Conservation (phyloP, 2,329 filamentous ascomycete genomes). For the Penicillium sp. region DNA sequence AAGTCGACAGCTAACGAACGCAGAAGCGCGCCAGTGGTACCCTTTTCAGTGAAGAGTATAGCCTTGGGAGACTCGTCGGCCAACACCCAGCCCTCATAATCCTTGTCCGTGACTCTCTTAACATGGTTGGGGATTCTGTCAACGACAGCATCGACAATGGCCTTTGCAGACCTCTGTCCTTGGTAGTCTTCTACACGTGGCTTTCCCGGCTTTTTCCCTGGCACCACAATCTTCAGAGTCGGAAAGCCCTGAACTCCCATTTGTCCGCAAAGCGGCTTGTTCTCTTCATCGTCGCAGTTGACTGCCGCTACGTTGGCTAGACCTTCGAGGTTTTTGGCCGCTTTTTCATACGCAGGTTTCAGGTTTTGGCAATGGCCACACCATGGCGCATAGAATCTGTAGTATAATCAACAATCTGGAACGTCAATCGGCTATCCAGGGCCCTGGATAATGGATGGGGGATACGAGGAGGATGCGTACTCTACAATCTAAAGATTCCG, state of each 20-base stretch:
- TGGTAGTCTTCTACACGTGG: constrained; percentile 89
- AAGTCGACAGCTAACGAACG: constrained; percentile 89
- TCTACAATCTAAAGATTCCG: constrained; percentile 46
- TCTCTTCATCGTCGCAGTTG: constrained; percentile 89
- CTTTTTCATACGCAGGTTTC: constrained; percentile 93
- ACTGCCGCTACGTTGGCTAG: constrained; percentile 91
- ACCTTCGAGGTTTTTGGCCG: constrained; percentile 81
- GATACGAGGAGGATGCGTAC: constrained; percentile 34
- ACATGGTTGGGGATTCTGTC: constrained; percentile 92
- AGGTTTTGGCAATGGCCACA: constrained; percentile 96
- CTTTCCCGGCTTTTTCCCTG: constrained; percentile 73
- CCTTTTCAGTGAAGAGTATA: constrained; percentile 90
- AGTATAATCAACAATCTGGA: constrained; percentile 16
- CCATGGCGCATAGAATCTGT: constrained; percentile 96
- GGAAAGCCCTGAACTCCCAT: constrained; percentile 94
- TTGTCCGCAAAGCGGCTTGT: constrained; percentile 79
- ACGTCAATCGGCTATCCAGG: constrained; percentile 7
- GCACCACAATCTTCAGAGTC: constrained; percentile 87
- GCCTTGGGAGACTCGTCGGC: constrained; percentile 71
- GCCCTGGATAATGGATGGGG: not conserved
- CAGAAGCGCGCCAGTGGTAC: constrained; percentile 75
- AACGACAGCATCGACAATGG: constrained; percentile 78
- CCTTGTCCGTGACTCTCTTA: constrained; percentile 72
- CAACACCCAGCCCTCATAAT: constrained; percentile 68
- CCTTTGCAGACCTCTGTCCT: constrained; percentile 76